Evolutionary conservation across 116 monocot genomes (phyloP), one percentile per base, ranked within the genome.

Genomic region (Trichopus zeylanicus): DNA sequence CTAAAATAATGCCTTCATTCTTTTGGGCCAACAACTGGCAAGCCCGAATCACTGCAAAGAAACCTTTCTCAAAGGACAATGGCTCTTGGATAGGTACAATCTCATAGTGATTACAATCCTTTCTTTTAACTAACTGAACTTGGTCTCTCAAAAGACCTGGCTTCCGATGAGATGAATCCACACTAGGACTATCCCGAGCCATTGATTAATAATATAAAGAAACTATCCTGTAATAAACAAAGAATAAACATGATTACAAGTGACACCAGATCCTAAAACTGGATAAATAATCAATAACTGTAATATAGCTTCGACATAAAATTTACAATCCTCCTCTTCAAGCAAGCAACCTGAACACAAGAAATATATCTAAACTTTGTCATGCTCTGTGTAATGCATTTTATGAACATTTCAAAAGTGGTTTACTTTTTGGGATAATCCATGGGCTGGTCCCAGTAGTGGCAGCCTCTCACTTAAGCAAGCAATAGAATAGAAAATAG

Each of bases 41-140:
- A 37, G 99, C 99, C 31, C 99, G 92, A 32, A 99, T 92, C 24
- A 99, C 78, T 49, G 85, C 68, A 66, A 92, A 99, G 70, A 99
- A 99, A 12, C 99, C 99, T 66, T 99, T 99, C 54, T 99, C 99
- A 72, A 92, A 99, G 29, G 99, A 99, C 13, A 99, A 65, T 13
- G 79, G 13, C 26, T 81, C 92, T 60, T 78, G 85, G 42, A 99
- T 92, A 51, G 78, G 77, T 66, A 83, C 78, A 51, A 99, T 92
- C 66, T 99, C 99, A 62, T 81, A 92, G 31, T 92, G 85, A 59
- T 73, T 65, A 39, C 64, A 51, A 59, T 91, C 88, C 67, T 86
- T 99, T 57, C 92, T 82, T 61, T 86, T 99, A 24, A 78, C 67
- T 57, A 99, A 65, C 66, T 92, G 88, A 48, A 99, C 89, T 76